Evolutionary conservation across 164 flowering plant species (phyloP), one percentile per base, ranked within the genome.

Genomic region (Chloranthus sessilifolius): DNA sequence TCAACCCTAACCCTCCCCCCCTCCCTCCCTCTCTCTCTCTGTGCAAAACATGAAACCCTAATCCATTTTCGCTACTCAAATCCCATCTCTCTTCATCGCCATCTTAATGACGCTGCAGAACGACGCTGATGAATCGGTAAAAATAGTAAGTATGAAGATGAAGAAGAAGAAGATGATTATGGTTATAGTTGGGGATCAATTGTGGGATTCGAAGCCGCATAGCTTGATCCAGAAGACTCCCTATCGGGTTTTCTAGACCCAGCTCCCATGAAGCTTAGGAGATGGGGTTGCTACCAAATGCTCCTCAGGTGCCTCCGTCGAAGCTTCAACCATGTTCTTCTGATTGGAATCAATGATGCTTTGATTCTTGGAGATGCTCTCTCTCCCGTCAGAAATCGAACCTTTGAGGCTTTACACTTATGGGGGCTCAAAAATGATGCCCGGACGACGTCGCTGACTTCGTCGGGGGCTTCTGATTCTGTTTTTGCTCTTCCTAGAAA

Each of bases 221-320:
- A 88, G 63, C 72, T 91, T 11, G 95, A 85, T 74, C 90, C 96
- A 53, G 95, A 83, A 60, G 69, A 78, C 67, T 62, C 98, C 30
- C 68, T 91, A 0, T 43, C 95, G 22, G 98, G 95, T 37, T 87
- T 91, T 43, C 10, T 77, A 0, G 83, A 83, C 52, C 76, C 62
- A 36, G 79, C 74, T 14, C 86, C 96, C 7, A 74, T 85, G 65
- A 65, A 75, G 39, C 28, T 87, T 25, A 31, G 95, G 19, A 60
- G 96, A 40, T 91, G 98, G 96, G 92, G 85, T 5, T 81, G 95
- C 54, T 91, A 91, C 47, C 80, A 86, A 12, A 79, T 91, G 95
- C 65, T 91, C 0, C 67, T 91, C 11, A 95, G 98, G 25, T 79
- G 92, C 19, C 57, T 91, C 5, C 59, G 89, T 25, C 68, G 79